Evolutionary conservation across 2,329 filamentous ascomycete species (phyloP), one percentile per base, ranked within the genome.

Genomic region (Colletotrichum costaricense): DNA sequence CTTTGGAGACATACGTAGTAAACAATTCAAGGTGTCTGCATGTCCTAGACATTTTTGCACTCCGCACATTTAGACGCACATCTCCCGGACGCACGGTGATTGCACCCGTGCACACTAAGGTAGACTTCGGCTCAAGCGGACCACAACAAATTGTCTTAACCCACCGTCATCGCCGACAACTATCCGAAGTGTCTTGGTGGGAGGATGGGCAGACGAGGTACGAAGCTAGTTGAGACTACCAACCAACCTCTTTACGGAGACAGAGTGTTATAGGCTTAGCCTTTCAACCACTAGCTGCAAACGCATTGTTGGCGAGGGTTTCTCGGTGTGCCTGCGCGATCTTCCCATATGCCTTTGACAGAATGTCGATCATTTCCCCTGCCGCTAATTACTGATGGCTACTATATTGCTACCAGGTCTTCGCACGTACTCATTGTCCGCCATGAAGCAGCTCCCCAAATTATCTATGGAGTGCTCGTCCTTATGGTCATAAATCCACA

Each of bases 121-220:
- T n/a, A 42, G 54, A 65, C 26, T 56, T 65, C 5, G 67, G 42
- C n/a, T 30, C 26, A 26, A 30, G 67, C 64, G 67, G 62, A 42
- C 55, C 54, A 19, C 22, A 19, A 24, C 16, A 54, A 26, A 65
- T 58, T 66, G 54, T 59, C 62, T 70, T 24, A 66, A 16, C 33
- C 46, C 12, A 35, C 38, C 24, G 62, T 55, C 30, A 54, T 65
- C 35, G 9, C n/a, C 35, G 22, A 49, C 59, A 64, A 52, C 49
- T 57, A n/a, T 26, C 59, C 35, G 24, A 52, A 19, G 22, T 58
- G 11, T 46, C 35, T 57, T 19, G 49, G 26, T 19, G 56, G 26
- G n/a, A 46, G 54, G 54, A 35, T 0, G 33, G 9, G 33, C 33
- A 35, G 55, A 33, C 19, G n/a, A 19, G 57, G 30, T 52, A 38